Conservation (phyloP, 2,329 filamentous ascomycete genomes). For the Gyromitra esculenta region DNA sequence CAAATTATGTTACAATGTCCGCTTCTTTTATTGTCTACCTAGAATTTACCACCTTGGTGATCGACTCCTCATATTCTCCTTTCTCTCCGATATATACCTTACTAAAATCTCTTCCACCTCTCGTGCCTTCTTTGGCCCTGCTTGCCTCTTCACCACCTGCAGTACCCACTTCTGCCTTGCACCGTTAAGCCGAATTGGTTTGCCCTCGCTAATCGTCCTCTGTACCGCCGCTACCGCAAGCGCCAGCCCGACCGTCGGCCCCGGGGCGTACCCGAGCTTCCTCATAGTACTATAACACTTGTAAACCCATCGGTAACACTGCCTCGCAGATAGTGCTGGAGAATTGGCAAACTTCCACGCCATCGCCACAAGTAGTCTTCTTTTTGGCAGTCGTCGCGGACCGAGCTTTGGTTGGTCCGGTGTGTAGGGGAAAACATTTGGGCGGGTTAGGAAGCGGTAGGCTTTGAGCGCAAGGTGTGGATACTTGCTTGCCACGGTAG, state of each 20-base stretch:
- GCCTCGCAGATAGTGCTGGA: constrained; percentile 36
- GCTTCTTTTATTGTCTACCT: neutral
- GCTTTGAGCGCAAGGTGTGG: constrained; percentile 39
- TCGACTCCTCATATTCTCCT: neutral
- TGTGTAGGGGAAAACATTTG: constrained; percentile 32
- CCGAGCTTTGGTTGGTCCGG: constrained; percentile 27
- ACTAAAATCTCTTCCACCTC: constrained; percentile 61
- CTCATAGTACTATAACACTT: constrained; percentile 40
- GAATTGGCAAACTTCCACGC: constrained; percentile 51
- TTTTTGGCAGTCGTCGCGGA: constrained; percentile 26
- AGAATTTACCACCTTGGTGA: constrained; percentile 1
- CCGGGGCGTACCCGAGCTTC: constrained; percentile 40
- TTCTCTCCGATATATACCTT: constrained; percentile 60
- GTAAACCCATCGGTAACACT: constrained; percentile 35
- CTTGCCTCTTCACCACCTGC: constrained; percentile 19
- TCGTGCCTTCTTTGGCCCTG: constrained; percentile 50
- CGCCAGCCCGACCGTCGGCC: constrained; percentile 40
- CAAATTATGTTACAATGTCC: neutral
- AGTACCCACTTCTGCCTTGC: constrained; percentile 35
- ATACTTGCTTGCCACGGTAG: constrained; percentile 29
- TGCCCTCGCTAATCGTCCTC: constrained; percentile 23
- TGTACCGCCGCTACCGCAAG: constrained; percentile 43
- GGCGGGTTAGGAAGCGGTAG: constrained; percentile 46
- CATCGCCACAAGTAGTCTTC: constrained; percentile 35
- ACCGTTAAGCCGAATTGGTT: constrained; percentile 23